phyloP scores from a whole-genome alignment of 495 filamentous ascomycete genomes.

The Podospora fimiseda region DNA sequence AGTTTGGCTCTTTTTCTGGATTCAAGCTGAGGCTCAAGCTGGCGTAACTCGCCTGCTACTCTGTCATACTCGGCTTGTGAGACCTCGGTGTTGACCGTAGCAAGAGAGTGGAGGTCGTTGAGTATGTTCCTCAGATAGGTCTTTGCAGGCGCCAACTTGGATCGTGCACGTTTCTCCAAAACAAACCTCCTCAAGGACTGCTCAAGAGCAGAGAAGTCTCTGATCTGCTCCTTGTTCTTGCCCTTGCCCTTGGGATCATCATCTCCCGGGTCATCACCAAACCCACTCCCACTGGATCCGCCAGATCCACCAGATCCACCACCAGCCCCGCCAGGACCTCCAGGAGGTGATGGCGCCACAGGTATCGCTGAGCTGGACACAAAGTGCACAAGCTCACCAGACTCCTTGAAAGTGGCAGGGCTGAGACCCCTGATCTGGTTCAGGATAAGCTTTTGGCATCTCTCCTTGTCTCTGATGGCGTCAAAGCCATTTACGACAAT shows the following conservation, averaged over 20 bases:
- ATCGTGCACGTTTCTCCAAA: slow-evolving; percentile 88
- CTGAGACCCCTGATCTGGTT: slow-evolving; percentile 81
- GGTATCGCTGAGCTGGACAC: slow-evolving; percentile 95
- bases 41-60: slow-evolving; percentile 69
- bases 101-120: slow-evolving; percentile 73
- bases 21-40: slow-evolving; percentile 80
- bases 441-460: slow-evolving; percentile 79
- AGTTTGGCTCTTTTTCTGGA: slow-evolving; percentile 71
- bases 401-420: slow-evolving; percentile 86
- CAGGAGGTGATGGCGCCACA: slow-evolving; percentile 49
- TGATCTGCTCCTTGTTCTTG: slow-evolving; percentile 78
- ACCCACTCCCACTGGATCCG: slow-evolving; percentile 48
- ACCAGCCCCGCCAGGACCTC: slow-evolving; percentile 51
- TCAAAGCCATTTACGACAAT: slow-evolving; percentile 98
- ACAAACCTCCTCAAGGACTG: slow-evolving; percentile 86
- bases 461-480: slow-evolving; percentile 80
- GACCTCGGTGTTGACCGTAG: slow-evolving; percentile 80
- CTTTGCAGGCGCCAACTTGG: slow-evolving; percentile 91
- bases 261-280: slow-evolving; percentile 51
- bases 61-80: slow-evolving; percentile 81
- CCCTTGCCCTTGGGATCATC: slow-evolving; percentile 77
- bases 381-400: slow-evolving; percentile 89
- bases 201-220: slow-evolving; percentile 86
- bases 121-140: slow-evolving; percentile 95
- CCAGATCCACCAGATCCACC: slow-evolving; percentile 52